phyloP scores from a whole-genome alignment of 352 stramenopile genomes.

The Globisporangium irregulare region DNA sequence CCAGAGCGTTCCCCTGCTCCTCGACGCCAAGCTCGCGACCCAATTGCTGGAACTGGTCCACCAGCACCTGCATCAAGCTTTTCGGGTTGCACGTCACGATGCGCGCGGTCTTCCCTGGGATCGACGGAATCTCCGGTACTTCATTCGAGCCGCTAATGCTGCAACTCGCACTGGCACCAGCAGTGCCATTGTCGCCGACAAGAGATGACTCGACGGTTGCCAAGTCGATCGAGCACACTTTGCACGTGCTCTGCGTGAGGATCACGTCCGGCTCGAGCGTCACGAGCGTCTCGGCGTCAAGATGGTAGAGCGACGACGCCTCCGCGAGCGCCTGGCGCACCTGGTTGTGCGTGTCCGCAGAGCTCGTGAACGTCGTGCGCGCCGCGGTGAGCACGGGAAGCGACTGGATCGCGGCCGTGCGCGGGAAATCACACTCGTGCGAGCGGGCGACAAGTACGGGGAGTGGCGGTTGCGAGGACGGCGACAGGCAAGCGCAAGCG shows the following conservation, averaged over 20 bases:
- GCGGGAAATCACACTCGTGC: constrained; percentile 71
- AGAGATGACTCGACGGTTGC: constrained; percentile 34
- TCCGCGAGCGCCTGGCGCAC: constrained; percentile 47
- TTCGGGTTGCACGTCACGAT: constrained; percentile 53
- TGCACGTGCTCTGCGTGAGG: constrained; percentile 68
- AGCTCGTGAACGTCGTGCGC: constrained; percentile 63
- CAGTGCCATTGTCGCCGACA: not conserved
- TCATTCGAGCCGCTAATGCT: not conserved
- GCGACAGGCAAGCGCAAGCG: not conserved
- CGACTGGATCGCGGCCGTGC: constrained; percentile 23
- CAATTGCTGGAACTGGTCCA: constrained; percentile 47
- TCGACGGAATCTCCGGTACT: constrained; percentile 13
- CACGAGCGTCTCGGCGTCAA: constrained; percentile 41
- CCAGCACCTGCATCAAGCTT: constrained; percentile 40
- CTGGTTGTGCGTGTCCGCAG: constrained; percentile 59
- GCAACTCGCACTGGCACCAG: not conserved
- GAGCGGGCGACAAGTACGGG: constrained; percentile 62
- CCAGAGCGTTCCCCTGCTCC: constrained; percentile 37
- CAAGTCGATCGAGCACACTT: constrained; percentile 74
- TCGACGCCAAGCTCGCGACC: constrained; percentile 43
- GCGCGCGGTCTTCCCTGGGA: constrained; percentile 24
- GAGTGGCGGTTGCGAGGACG: constrained; percentile 8
- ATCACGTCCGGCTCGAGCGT: constrained; percentile 58
- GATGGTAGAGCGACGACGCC: constrained; percentile 58
- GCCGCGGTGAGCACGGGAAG: constrained; percentile 55